These are phyloP conservation scores for Dictyostelium firmibasis DNA, from an alignment of 78 protist species.

Conservation along the genomic window DNA sequence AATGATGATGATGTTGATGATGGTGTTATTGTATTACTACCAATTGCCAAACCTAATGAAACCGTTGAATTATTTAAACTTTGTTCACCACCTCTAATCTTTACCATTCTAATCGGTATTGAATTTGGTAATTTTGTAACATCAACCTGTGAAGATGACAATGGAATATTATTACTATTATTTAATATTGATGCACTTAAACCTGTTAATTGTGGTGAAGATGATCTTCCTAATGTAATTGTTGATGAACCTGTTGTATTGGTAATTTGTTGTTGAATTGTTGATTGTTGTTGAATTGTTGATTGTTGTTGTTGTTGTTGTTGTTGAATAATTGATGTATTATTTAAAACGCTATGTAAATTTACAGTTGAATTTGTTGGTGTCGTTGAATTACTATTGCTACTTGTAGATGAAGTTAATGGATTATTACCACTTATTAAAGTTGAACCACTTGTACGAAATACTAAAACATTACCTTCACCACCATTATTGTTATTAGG, in stretches of 20 bases:
- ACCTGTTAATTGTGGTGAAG: background rate
- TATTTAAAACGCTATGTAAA: background rate
- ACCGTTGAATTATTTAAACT: background rate
- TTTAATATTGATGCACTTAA: background rate
- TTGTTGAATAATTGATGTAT: background rate
- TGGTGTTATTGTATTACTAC: background rate
- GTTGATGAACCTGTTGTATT: background rate
- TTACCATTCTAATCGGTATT: background rate
- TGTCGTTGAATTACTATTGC: background rate
- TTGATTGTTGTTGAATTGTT: background rate
- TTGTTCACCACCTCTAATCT: background rate
- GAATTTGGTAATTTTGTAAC: conserved; percentile 4
- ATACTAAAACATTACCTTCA: background rate
- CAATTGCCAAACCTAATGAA: background rate
- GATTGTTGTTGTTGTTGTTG: background rate
- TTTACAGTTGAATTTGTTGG: conserved; percentile 2
- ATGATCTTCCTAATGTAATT: background rate
- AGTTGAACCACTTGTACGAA: background rate
- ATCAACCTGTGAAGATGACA: background rate
- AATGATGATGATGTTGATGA: background rate
- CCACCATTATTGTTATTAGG: background rate
- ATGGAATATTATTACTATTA: background rate
- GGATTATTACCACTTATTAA: background rate
- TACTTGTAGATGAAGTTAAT: background rate
- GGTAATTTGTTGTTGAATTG: background rate